A percentile compares a stretch with the other conserved stretches of the same genome.
Conservation (phyloP, 2,329 filamentous ascomycete genomes). For the Emmonsiellopsis sp. region DNA sequence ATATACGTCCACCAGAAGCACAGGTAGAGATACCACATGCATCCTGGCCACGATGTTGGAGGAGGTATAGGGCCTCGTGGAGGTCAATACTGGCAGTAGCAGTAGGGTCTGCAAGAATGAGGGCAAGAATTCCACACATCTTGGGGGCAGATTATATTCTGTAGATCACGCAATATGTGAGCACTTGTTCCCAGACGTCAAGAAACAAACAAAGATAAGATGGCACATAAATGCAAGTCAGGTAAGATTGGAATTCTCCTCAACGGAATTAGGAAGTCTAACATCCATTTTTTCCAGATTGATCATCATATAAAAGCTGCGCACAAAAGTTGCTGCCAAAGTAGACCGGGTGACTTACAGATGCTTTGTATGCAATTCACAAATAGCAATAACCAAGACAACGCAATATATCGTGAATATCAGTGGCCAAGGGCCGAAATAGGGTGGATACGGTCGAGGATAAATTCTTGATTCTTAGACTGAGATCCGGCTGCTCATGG, state of each 20-base stretch:
- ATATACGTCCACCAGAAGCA: conserved; percentile 68
- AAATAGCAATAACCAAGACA: no score
- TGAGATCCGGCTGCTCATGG: not conserved
- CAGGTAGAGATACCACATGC: conserved; percentile 74
- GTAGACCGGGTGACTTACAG: not conserved
- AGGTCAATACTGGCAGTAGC: conserved; percentile 54
- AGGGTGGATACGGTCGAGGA: not conserved
- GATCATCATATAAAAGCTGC: conserved; percentile 29
- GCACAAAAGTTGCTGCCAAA: conserved; percentile 1
- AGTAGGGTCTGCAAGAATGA: conserved; percentile 51
- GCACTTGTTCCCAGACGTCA: not conserved
- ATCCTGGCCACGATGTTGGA: conserved; percentile 76
- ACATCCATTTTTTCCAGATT: conserved; percentile 30
- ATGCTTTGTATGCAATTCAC: not conserved
- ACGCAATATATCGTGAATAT: no score
- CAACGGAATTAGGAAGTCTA: conserved; percentile 40
- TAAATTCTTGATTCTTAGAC: not conserved
- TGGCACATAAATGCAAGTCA: not conserved
- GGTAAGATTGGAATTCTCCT: conserved; percentile 24
- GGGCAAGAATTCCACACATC: conserved; percentile 56
- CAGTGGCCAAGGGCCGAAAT: not conserved
- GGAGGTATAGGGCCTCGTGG: conserved; percentile 62
- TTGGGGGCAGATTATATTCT: conserved; percentile 20
- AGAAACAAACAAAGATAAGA: not conserved
- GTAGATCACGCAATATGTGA: conserved; percentile 10